phyloP scores from a whole-genome alignment of 352 stramenopile species.

The Sclerospora graminicola region DNA sequence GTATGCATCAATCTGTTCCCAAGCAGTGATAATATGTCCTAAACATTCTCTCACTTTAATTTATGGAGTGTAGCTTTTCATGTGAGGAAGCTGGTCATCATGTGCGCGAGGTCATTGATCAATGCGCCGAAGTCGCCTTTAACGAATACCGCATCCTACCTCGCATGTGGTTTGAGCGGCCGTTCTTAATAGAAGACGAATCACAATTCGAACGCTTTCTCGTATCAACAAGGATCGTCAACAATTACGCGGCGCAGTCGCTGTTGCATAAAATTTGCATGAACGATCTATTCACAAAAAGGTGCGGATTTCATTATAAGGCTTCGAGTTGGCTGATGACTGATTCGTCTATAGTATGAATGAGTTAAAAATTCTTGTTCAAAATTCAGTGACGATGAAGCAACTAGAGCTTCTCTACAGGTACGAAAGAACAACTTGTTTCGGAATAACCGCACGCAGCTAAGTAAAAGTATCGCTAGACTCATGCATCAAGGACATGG shows the following conservation, averaged over 20 bases:
- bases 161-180: conserved; percentile 62
- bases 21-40: too few relatives aligned
- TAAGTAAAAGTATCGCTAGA: conserved; percentile 3
- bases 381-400: conserved; percentile 24
- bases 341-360: conserved; percentile 19
- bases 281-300: conserved; percentile 37
- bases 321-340: neutral
- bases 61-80: conserved; percentile 12
- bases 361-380: conserved; percentile 24
- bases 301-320: conserved; percentile 11
- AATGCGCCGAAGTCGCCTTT: conserved; percentile 40
- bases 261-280: conserved; percentile 56
- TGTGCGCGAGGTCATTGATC: conserved; percentile 42
- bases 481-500: conserved; percentile 20
- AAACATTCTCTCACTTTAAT: neutral
- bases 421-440: conserved; percentile 9
- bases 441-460: neutral
- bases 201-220: conserved; percentile 69
- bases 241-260: conserved; percentile 52
- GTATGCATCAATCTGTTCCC: conserved; percentile 12
- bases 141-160: conserved; percentile 33
- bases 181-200: conserved; percentile 65
- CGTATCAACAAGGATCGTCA: conserved; percentile 53
- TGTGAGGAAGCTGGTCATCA: conserved; percentile 25
- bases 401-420: conserved; percentile 39